These are phyloP conservation scores for Penicillium soppii DNA, from an alignment of 495 filamentous ascomycete genomes.

Conservation along the genomic window DNA sequence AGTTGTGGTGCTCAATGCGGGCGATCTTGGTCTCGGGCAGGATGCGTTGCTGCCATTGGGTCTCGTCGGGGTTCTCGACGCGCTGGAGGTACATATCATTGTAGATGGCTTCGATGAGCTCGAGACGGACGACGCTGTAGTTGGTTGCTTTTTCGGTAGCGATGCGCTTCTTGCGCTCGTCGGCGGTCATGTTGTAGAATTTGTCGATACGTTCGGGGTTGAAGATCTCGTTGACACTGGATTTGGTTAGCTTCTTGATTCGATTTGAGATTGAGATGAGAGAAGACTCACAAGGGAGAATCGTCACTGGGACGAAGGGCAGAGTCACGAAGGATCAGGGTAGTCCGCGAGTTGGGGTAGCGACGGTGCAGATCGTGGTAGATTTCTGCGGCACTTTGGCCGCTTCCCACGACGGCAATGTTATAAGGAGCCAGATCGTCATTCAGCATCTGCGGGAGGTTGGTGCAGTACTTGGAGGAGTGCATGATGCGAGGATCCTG, in stretches of 20 bases:
- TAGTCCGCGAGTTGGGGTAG: conserved; percentile 78
- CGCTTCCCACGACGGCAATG: conserved; percentile 82
- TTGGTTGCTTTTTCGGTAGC: conserved; percentile 75
- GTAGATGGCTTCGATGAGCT: conserved; percentile 85
- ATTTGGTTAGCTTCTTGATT: not conserved
- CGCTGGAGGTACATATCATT: conserved; percentile 81
- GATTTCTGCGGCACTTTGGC: conserved; percentile 93
- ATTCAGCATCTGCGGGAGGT: conserved; percentile 57
- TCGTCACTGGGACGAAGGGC: conserved; percentile 91
- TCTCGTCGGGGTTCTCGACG: conserved; percentile 65
- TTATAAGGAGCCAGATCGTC: conserved; percentile 59
- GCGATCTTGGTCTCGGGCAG: conserved; percentile 62
- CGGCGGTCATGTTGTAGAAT: conserved; percentile 62
- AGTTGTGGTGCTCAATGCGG: conserved; percentile 51
- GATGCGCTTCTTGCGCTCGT: conserved; percentile 62
- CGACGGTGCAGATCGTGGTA: conserved; percentile 83
- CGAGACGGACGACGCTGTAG: conserved; percentile 87
- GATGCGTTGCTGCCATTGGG: conserved; percentile 78
- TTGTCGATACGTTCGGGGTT: conserved; percentile 77
- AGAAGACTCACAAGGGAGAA: conserved; percentile 79
- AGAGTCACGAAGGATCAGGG: conserved; percentile 71
- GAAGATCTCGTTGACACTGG: conserved; percentile 93
- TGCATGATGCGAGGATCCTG: conserved; percentile 72
- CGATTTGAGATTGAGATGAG: not conserved
- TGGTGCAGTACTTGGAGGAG: conserved; percentile 80